These are phyloP conservation scores for Thelonectria olida DNA, from an alignment of 2,329 filamentous ascomycete species.

Conservation along the genomic window DNA sequence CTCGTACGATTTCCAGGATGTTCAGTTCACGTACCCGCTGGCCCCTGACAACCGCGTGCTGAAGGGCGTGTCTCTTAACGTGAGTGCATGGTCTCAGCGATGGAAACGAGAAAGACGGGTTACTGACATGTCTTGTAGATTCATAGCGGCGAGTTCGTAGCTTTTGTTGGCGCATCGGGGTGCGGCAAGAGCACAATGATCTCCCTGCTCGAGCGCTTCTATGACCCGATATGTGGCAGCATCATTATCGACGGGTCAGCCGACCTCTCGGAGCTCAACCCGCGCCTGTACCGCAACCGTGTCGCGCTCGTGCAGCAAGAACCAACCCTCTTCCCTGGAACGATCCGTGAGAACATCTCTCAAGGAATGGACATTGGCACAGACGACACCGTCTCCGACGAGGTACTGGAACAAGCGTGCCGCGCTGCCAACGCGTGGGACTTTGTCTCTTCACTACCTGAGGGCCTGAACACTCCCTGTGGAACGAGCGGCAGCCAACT, in stretches of 20 bases:
- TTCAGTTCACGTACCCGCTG: slow-evolving; percentile 50
- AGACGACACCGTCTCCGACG: not conserved
- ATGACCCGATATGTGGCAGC: not conserved
- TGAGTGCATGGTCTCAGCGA: slow-evolving; percentile 50
- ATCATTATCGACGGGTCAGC: not conserved
- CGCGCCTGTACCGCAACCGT: not conserved
- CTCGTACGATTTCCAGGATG: slow-evolving; percentile 53
- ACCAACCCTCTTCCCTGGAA: slow-evolving; percentile 11
- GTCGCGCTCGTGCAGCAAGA: slow-evolving; percentile 19
- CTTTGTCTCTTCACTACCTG: slow-evolving; percentile 11
- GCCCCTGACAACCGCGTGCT: slow-evolving; percentile 24
- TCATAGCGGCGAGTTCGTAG: slow-evolving; percentile 3
- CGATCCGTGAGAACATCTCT: slow-evolving; percentile 12
- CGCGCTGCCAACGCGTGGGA: slow-evolving; percentile 19
- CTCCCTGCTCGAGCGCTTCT: slow-evolving; percentile 2
- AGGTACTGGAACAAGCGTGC: slow-evolving; percentile 2
- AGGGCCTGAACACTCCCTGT: slow-evolving; percentile 10
- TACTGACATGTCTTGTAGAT: not conserved
- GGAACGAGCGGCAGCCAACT: slow-evolving; percentile 14
- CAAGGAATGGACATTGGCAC: slow-evolving; percentile 1
- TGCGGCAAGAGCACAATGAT: slow-evolving; percentile 6
- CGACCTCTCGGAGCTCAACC: not conserved
- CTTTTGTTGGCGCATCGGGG: slow-evolving; percentile 5
- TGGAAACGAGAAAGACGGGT: not conserved
- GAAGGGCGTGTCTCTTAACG: slow-evolving; percentile 19